These are phyloP conservation scores for Pythium volutum DNA, from an alignment of 352 stramenopile genomes.

Conservation along the genomic window DNA sequence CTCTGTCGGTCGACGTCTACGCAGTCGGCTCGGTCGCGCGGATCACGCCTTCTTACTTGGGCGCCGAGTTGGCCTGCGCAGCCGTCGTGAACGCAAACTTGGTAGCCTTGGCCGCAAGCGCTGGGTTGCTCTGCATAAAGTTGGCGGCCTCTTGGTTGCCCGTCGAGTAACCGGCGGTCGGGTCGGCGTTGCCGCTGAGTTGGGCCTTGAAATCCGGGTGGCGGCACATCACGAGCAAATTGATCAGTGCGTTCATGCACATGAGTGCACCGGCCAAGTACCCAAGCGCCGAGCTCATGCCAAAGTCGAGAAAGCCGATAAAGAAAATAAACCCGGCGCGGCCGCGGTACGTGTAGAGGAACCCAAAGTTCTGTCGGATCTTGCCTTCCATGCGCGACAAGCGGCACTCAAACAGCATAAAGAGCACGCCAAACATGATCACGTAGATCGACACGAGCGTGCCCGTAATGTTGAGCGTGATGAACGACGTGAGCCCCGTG, in stretches of 20 bases:
- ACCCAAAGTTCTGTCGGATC: constrained; percentile 85
- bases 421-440: constrained; percentile 86
- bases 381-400: constrained; percentile 81
- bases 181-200: constrained; percentile 68
- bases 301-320: constrained; percentile 87
- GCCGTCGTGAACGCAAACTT: constrained; percentile 76
- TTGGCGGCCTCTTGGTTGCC: constrained; percentile 76
- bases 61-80: constrained; percentile 13
- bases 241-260: constrained; percentile 86
- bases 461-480: constrained; percentile 89
- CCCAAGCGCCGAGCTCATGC: constrained; percentile 78
- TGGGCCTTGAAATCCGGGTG: constrained; percentile 84
- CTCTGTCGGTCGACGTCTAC: neutral
- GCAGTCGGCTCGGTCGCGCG: neutral
- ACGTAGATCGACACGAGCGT: constrained; percentile 88
- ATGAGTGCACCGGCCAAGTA: constrained; percentile 76
- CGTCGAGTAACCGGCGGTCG: constrained; percentile 75
- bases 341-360: constrained; percentile 87
- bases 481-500: constrained; percentile 82
- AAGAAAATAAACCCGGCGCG: constrained; percentile 88
- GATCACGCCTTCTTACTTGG: constrained; percentile 20
- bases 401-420: constrained; percentile 86
- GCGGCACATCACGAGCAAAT: constrained; percentile 84
- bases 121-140: constrained; percentile 83
- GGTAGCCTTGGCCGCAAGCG: constrained; percentile 68